Base-by-base conservation (phyloP, 768 basidiomycete genomes). In the Naganishia onofrii region DNA sequence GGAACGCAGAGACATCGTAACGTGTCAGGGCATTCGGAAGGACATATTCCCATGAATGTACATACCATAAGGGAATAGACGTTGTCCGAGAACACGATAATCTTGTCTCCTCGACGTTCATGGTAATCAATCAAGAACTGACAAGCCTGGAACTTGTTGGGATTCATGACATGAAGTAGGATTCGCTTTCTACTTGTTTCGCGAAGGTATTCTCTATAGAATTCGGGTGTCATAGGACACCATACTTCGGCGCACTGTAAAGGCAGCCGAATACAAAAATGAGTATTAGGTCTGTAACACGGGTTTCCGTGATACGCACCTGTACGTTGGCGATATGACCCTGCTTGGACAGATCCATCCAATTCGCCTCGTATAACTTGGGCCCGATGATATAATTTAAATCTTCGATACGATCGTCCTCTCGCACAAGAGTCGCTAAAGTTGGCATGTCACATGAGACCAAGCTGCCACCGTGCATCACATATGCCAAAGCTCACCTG, bases 291-390 rank as follows among this genome's bases (percentile, higher is more conserved):
- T 0, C 26, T 52, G 21, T 36, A 46, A 44, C 48, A 36, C 34
- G 23, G 29, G 6, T 36, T 5, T 19, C 44, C 29, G 8, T 17
- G 19, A 19, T 79, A 70, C 85, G 75, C 79, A 93, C 93, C 88
- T 98, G 94, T n/a, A 99, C 96, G 77, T 96, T 98, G 8, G 96
- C 96, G 77, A 99, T 99, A 81, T 99, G 96, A 1, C 96, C 96
- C 82, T 98, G 98, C 71, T 92, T 93, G 66, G 96, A 96, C 74
- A 99, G 87, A 81, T 99, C 96, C 95, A 99, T 98, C 96, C 96
- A 99, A 79, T 99, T 99, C 5, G 96, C 96, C 82, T 99, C 96
- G 78, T 99, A 99, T 34, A 99, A 85, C 82, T 99, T 99, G 12
- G 96, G 96, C 8, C 96, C 96, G 80, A 99, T 98, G 89, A 98